A percentile compares a stretch with the other conserved stretches of the same genome.
Evolutionary conservation across 371 early-diverging fungal genomes (phyloP).

Genomic region (Cokeromyces recurvatus): DNA sequence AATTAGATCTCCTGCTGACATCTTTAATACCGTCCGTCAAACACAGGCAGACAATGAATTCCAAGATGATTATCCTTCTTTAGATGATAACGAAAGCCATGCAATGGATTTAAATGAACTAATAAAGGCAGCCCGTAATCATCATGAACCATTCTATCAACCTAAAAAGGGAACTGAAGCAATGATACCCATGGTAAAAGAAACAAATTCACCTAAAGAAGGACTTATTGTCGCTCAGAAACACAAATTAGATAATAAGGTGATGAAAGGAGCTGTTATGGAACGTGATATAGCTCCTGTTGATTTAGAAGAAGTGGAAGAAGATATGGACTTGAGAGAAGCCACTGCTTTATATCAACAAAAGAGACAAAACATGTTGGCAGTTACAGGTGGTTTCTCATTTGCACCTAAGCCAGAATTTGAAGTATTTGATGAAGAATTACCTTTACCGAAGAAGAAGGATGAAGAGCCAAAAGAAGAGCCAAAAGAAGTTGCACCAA

Average conservation of each 20-base stretch:
- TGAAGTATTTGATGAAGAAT: constrained; percentile 44
- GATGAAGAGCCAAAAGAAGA: constrained; percentile 13
- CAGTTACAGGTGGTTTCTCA: constrained; percentile 33
- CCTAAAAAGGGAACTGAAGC: constrained; percentile 17
- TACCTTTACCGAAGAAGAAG: constrained; percentile 29
- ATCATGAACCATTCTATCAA: constrained; percentile 21
- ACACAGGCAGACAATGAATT: constrained; percentile 7
- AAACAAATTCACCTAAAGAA: background rate
- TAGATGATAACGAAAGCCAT: constrained; percentile 10
- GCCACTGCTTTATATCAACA: constrained; percentile 30
- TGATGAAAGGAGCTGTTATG: constrained; percentile 51
- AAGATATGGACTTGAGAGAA: constrained; percentile 56
- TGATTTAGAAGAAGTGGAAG: constrained; percentile 50
- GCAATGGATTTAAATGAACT: constrained; percentile 27
- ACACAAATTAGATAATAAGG: constrained; percentile 42
- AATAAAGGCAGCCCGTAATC: constrained; percentile 9
- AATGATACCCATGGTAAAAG: constrained; percentile 4
- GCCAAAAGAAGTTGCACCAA: constrained; percentile 8
- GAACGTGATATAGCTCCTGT: constrained; percentile 50
- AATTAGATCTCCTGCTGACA: constrained; percentile 33
- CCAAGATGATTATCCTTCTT: constrained; percentile 28
- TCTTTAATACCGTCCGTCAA: constrained; percentile 18
- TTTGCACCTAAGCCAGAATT: constrained; percentile 40
- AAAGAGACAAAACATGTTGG: constrained; percentile 30
- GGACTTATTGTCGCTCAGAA: constrained; percentile 15